phyloP scores from a whole-genome alignment of 108 stramenopile genomes.

The Nitzschia inconspicua region DNA sequence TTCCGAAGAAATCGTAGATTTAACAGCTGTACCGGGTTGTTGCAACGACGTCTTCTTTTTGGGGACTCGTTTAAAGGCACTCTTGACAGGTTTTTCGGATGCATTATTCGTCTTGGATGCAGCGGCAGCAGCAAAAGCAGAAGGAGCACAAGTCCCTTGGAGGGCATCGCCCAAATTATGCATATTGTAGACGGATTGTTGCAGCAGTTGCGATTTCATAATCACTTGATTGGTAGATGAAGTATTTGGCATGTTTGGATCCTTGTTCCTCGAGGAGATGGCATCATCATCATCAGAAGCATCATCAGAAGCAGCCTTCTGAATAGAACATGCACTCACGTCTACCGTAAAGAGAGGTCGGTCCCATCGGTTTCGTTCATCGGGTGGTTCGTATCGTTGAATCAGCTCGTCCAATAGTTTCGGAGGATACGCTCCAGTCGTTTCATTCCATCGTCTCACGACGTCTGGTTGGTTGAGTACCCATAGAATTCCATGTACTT shows the following conservation, averaged over 20 bases:
- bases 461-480: constrained; percentile 47
- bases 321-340: no score
- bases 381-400: constrained; percentile 84
- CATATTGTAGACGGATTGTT: constrained; percentile 62
- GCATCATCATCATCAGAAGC: background rate
- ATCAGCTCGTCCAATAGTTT: constrained; percentile 63
- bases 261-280: constrained; percentile 25
- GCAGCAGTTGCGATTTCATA: no score
- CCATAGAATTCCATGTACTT: constrained; percentile 82
- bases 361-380: constrained; percentile 87
- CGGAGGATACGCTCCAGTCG: constrained; percentile 29
- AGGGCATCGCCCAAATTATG: constrained; percentile 49
- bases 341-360: constrained; percentile 76
- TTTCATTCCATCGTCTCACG: constrained; percentile 53
- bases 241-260: constrained; percentile 20
- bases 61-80: constrained; percentile 15
- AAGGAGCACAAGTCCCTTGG: background rate
- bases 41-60: constrained; percentile 14
- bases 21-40: background rate
- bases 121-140: background rate
- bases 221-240: constrained; percentile 16
- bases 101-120: background rate
- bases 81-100: constrained; percentile 1
- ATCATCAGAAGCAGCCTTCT: background rate
- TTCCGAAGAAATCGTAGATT: no score